Conservation (phyloP, 768 basidiomycete genomes). For the Suillus paluster region DNA sequence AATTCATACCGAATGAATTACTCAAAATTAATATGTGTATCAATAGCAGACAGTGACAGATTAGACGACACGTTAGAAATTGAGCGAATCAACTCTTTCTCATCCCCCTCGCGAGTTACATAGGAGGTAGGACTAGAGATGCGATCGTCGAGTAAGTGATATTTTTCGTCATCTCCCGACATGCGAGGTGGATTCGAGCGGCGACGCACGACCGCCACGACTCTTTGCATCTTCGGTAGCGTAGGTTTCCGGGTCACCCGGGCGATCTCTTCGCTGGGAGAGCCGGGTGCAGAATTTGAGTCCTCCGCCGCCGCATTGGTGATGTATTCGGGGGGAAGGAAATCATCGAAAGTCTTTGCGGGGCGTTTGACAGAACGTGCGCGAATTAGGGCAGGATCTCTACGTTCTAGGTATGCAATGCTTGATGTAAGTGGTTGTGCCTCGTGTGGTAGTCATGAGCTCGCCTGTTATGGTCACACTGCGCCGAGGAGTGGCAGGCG, state of each 20-base stretch:
- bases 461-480: conserved; percentile 28
- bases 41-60: neutral
- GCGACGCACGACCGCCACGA: conserved; percentile 35
- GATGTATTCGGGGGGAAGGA: conserved; percentile 51
- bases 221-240: conserved; percentile 45
- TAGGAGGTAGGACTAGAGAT: neutral
- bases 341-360: conserved; percentile 48
- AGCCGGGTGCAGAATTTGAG: conserved; percentile 5
- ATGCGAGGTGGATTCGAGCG: conserved; percentile 21
- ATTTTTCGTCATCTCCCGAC: conserved; percentile 24
- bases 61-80: conserved; percentile 31
- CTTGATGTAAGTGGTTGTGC: neutral
- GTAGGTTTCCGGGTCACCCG: conserved; percentile 38
- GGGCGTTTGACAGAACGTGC: conserved; percentile 23
- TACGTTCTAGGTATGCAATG: conserved; percentile 22
- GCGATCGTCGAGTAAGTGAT: conserved; percentile 22
- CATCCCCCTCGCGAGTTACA: conserved; percentile 17
- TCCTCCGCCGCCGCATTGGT: conserved; percentile 35
- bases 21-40: neutral
- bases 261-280: conserved; percentile 25
- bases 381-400: conserved; percentile 28
- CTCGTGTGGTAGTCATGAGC: conserved; percentile 28
- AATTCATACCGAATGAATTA: neutral
- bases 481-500: conserved; percentile 28
- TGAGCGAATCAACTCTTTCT: conserved; percentile 19